phyloP scores from a whole-genome alignment of 176 grass and related monocot genomes.

The Aegilops umbellulata region DNA sequence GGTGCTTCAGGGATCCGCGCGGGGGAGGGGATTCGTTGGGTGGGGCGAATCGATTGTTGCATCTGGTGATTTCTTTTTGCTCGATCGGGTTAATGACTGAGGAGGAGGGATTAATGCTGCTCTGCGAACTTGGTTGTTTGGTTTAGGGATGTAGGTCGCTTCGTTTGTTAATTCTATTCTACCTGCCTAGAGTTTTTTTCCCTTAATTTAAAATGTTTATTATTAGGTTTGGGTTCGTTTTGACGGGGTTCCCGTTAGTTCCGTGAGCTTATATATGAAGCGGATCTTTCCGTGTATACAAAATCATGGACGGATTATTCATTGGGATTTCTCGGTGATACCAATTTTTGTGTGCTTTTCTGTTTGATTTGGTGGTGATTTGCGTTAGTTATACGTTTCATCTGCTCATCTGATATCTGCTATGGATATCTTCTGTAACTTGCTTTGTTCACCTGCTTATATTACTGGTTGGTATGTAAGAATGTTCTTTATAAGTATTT shows the following conservation, averaged over 20 bases:
- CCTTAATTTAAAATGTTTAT: background rate
- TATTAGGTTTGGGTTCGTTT: background rate
- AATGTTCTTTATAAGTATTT: background rate
- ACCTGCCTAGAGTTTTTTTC: background rate
- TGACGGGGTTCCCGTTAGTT: background rate
- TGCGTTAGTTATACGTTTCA: background rate
- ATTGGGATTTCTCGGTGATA: background rate
- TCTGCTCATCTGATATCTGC: background rate
- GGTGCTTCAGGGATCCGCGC: background rate
- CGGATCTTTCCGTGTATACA: background rate
- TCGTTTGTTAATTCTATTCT: background rate
- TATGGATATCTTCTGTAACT: background rate
- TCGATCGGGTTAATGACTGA: too few species aligned
- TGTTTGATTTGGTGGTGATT: background rate
- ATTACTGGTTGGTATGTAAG: background rate
- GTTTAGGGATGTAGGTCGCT: background rate
- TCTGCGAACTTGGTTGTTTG: background rate
- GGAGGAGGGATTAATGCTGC: background rate
- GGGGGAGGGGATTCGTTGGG: background rate
- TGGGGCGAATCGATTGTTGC: background rate
- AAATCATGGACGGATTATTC: background rate
- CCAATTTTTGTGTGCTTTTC: background rate
- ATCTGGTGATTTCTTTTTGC: background rate
- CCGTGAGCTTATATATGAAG: too few species aligned
- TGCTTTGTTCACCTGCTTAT: background rate